Percentiles rank a stretch among this genome's conserved stretches.
These are phyloP conservation scores for Colletotrichum orbiculare DNA, from an alignment of 2,329 filamentous ascomycete species.

Conservation along the genomic window DNA sequence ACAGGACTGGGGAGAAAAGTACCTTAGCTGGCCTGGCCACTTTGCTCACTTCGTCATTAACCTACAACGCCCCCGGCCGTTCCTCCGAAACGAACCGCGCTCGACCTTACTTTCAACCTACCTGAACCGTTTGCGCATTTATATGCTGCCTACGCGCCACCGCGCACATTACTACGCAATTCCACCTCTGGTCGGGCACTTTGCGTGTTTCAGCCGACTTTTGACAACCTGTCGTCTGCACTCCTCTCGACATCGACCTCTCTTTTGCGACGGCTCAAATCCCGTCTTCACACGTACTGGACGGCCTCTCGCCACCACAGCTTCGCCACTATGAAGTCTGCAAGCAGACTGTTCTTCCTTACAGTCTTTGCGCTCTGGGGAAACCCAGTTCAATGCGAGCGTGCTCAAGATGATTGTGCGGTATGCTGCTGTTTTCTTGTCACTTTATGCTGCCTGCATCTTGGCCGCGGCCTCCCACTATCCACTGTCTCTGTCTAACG, in stretches of 20 bases:
- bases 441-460: conserved; percentile 35
- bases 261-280: conserved; percentile 9
- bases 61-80: conserved; percentile 27
- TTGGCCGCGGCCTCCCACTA: conserved; percentile 34
- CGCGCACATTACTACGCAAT: conserved; percentile 12
- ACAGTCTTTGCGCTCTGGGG: conserved; percentile 67
- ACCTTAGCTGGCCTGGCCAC: neutral
- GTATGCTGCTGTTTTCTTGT: conserved; percentile 54
- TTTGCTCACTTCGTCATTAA: conserved; percentile 20
- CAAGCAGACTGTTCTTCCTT: conserved; percentile 65
- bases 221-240: conserved; percentile 31
- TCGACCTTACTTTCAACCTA: conserved; percentile 17
- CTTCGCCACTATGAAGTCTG: conserved; percentile 59
- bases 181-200: conserved; percentile 24
- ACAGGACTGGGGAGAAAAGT: conserved; percentile 16
- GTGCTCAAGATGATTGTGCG: conserved; percentile 61
- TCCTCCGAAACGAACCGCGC: conserved; percentile 29
- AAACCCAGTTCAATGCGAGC: conserved; percentile 57
- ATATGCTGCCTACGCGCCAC: conserved; percentile 12
- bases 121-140: conserved; percentile 14
- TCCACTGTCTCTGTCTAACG: conserved; percentile 53
- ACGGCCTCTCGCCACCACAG: conserved; percentile 7
- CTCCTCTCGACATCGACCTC: neutral
- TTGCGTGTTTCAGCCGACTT: conserved; percentile 29
- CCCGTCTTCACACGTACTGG: conserved; percentile 1